Conservation (phyloP, 768 basidiomycete genomes). For the Lyophyllum shimeji region DNA sequence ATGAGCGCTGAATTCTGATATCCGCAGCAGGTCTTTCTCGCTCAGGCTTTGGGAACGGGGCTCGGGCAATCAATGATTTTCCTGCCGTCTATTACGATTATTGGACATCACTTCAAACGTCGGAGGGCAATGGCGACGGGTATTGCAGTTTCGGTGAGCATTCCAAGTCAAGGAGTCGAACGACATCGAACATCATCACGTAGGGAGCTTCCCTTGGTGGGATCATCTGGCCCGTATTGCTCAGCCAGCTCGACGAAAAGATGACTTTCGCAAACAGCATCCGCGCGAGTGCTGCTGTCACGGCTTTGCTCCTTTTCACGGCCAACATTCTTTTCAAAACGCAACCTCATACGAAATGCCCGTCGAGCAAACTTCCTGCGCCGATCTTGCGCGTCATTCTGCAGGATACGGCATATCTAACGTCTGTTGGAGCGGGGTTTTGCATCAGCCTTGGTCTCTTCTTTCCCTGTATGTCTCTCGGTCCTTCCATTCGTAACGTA, state of each 20-base stretch:
- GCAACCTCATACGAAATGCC: too few relatives aligned
- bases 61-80: slow-evolving; percentile 47
- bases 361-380: slow-evolving; percentile 1
- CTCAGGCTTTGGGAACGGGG: slow-evolving; percentile 61
- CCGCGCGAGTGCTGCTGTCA: slow-evolving; percentile 32
- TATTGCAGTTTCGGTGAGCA: slow-evolving; percentile 43
- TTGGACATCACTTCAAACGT: slow-evolving; percentile 46
- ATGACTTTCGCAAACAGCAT: slow-evolving; percentile 34
- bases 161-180: background rate
- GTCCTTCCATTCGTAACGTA: slow-evolving; percentile 18
- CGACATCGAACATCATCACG: background rate
- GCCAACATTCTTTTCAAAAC: too few relatives aligned
- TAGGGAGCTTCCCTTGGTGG: slow-evolving; percentile 50
- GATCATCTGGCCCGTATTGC: slow-evolving; percentile 50
- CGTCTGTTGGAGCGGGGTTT: slow-evolving; percentile 12
- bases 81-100: slow-evolving; percentile 46
- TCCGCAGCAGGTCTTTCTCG: slow-evolving; percentile 42
- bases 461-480: slow-evolving; percentile 44
- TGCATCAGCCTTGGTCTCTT: slow-evolving; percentile 47
- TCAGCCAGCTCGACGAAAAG: slow-evolving; percentile 32
- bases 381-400: slow-evolving; percentile 31
- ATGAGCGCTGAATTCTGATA: background rate
- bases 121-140: slow-evolving; percentile 37
- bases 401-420: slow-evolving; percentile 37
- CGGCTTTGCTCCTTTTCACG: slow-evolving; percentile 27